phyloP scores from a whole-genome alignment of 2,329 filamentous ascomycete species.

The Akanthomyces uredinophilus region DNA sequence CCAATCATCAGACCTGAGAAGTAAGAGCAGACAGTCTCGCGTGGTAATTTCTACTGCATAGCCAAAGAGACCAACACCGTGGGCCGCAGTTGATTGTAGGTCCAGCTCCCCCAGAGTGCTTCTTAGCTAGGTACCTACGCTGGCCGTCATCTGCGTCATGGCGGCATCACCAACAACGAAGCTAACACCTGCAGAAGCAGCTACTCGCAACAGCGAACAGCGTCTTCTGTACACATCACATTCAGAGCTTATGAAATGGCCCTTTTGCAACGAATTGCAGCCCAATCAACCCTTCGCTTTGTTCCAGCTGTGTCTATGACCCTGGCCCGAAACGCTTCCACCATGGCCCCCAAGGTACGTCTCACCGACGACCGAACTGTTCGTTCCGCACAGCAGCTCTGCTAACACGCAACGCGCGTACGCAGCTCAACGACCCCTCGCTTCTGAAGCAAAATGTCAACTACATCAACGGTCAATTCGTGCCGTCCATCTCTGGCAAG shows the following conservation, averaged over 20 bases:
- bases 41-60: neutral
- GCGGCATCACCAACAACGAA: constrained; percentile 8
- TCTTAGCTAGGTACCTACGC: neutral
- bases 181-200: constrained; percentile 4
- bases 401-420: neutral
- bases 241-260: constrained; percentile 21
- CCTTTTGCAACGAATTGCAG: constrained; percentile 27
- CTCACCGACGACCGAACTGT: neutral
- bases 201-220: neutral
- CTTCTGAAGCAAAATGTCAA: constrained; percentile 77
- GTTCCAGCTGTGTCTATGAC: constrained; percentile 25
- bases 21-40: neutral
- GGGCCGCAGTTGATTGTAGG: constrained; percentile 4
- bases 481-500: constrained; percentile 77
- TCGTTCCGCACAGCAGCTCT: neutral
- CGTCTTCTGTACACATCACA: neutral
- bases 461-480: constrained; percentile 93
- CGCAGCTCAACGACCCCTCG: constrained; percentile 68
- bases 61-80: neutral
- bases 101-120: neutral
- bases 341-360: constrained; percentile 41
- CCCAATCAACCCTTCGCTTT: constrained; percentile 27
- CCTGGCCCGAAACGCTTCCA: constrained; percentile 38
- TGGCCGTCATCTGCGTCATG: neutral
- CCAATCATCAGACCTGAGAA: neutral